A percentile compares a stretch with the other conserved stretches of the same genome.
phyloP scores from a whole-genome alignment of 1,284 basidiomycete genomes.

The Irpex lacteus region DNA sequence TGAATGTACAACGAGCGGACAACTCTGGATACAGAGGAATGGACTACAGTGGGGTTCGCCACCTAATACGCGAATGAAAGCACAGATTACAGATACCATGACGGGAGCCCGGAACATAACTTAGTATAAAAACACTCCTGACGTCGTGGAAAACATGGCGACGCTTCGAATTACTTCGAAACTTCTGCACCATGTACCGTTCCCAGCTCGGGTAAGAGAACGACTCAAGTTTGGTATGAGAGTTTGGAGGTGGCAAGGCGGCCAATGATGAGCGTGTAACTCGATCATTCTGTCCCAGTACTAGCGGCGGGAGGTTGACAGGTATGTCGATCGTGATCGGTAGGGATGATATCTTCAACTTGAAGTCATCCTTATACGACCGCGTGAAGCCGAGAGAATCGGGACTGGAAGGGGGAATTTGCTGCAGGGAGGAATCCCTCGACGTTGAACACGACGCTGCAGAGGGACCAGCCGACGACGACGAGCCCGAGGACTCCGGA shows the following conservation, averaged over 20 bases:
- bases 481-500: conserved; percentile 11
- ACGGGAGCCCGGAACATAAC: not conserved
- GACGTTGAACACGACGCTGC: conserved; percentile 26
- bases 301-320: conserved; percentile 15
- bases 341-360: conserved; percentile 46
- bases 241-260: conserved; percentile 31
- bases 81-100: not conserved
- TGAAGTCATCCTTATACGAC: conserved; percentile 45
- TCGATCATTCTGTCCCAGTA: conserved; percentile 27
- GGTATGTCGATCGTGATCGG: conserved; percentile 43
- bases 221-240: conserved; percentile 34
- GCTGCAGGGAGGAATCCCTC: not conserved
- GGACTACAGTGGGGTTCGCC: not conserved
- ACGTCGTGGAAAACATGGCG: no score
- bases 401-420: not conserved
- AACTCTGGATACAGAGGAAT: not conserved
- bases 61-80: not conserved
- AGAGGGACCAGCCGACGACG: conserved; percentile 12
- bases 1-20: not conserved
- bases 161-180: not conserved
- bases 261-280: conserved; percentile 17
- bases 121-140: not conserved
- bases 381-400: conserved; percentile 42
- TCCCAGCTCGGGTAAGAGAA: conserved; percentile 60
- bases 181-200: conserved; percentile 50